phyloP scores from a whole-genome alignment of 352 stramenopile genomes.

The Elongisporangium anandrum region DNA sequence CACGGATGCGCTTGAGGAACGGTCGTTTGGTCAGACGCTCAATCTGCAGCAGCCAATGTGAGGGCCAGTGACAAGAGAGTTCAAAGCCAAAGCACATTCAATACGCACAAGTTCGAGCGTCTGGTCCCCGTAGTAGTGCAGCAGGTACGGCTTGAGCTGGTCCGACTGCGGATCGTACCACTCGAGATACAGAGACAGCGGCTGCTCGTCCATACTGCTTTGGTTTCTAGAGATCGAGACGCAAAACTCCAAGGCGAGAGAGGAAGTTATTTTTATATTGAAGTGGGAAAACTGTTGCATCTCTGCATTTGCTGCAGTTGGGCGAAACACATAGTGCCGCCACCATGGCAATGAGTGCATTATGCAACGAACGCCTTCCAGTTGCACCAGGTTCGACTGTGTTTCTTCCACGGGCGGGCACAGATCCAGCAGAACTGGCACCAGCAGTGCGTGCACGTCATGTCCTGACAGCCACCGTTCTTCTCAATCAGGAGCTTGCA shows the following conservation, averaged over 20 bases:
- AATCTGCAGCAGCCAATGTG: constrained; percentile 23
- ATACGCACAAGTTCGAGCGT: constrained; percentile 63
- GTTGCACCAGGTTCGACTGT: neutral
- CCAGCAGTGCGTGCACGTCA: constrained; percentile 12
- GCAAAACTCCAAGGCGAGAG: neutral
- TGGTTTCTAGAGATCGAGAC: neutral
- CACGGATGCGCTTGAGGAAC: constrained; percentile 80
- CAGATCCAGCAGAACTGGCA: constrained; percentile 11
- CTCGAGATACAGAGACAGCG: constrained; percentile 74
- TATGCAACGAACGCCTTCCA: neutral
- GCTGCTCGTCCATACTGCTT: constrained; percentile 29
- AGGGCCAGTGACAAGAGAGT: neutral
- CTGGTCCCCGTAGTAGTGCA: constrained; percentile 69
- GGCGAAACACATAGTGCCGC: too few relatives aligned
- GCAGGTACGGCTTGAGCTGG: constrained; percentile 62
- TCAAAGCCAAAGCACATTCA: neutral
- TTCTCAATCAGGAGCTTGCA: constrained; percentile 9
- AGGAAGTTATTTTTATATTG: neutral
- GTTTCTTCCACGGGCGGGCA: neutral
- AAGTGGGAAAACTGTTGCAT: too few relatives aligned
- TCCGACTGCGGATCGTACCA: constrained; percentile 75
- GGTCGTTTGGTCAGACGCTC: constrained; percentile 49
- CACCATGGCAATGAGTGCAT: too few relatives aligned
- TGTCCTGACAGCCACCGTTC: constrained; percentile 13
- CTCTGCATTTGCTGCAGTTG: too few relatives aligned